Base-by-base conservation (phyloP, 2,329 filamentous ascomycete genomes). In the Ophiostoma fasciatum region DNA sequence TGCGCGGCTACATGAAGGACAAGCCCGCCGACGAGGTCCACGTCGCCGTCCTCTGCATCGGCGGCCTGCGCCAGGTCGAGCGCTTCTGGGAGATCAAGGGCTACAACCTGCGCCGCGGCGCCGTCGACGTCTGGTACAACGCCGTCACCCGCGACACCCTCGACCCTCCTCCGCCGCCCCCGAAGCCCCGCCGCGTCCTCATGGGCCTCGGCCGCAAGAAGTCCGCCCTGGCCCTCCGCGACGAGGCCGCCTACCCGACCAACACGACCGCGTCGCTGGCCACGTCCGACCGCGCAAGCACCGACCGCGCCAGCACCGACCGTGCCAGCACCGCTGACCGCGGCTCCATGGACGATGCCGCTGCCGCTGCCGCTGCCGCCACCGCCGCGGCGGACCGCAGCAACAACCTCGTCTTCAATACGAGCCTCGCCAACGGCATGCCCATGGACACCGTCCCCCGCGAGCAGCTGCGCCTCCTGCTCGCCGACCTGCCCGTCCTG, bases 1-100 rank as follows among this genome's bases (percentile, higher is more conserved):
- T 78, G 13, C 66, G 74, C 48, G 74, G 74, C 45, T 78, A 78
- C 44, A 52, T 77, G 5, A 66, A 70, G 43, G 74, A 77, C 42
- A 68, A 68, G 45, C 74, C 74, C 1, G 52, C 71, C 2, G 73
- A 78, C 38, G 71, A 78, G 30, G 60, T 78, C 1, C 74, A 77
- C 43, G 65, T 67, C 9, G 67, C 74, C 3, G 67, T 75, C 11
- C 48, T 78, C 9, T 69, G 66, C 29, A 56, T 78, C 10, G 74
- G 74, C 23, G 74, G 74, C 3, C 54, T 78, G 37, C 63, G 73
- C 8, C 70, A 78, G 47, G 71, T 76, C 2, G 69, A 77, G 45
- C 61, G 66, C 30, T 63, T 78, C 25, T 78, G 74, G 74, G 71
- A 77, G 48, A 71, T 74, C 27, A 75, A 75, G 47, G 71, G 73